A percentile compares a stretch with the other conserved stretches of the same genome.
Evolutionary conservation across 768 basidiomycete species (phyloP).

Genomic region (Mrakia frigida): DNA sequence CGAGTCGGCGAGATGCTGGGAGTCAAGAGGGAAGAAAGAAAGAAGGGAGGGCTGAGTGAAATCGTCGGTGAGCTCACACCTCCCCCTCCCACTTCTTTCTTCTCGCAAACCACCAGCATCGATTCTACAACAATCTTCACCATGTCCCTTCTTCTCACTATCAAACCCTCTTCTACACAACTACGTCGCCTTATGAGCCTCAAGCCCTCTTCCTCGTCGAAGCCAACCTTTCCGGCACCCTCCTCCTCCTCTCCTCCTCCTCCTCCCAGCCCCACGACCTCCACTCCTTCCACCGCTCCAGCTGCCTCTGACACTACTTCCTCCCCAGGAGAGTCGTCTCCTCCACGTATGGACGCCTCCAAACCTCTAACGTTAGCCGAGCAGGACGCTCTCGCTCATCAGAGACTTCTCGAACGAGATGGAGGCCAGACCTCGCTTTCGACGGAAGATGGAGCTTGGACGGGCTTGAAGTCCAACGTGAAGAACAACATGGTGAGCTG

Average conservation of each 20-base stretch:
- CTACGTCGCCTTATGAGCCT: not conserved
- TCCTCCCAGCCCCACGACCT: not conserved
- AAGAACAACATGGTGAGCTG: constrained; percentile 11
- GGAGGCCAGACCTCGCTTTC: not conserved
- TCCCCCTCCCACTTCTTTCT: not conserved
- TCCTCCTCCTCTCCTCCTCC: not conserved
- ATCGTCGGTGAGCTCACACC: not conserved
- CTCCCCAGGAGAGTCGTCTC: not conserved
- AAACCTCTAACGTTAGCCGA: not conserved
- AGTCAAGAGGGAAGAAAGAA: not conserved
- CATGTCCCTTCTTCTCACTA: not conserved
- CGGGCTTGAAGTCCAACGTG: not conserved
- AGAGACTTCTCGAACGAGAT: not conserved
- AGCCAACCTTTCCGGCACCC: too few species aligned
- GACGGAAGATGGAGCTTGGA: not conserved
- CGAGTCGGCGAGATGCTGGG: too few species aligned
- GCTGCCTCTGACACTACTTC: not conserved
- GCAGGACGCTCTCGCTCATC: not conserved
- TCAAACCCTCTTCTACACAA: not conserved
- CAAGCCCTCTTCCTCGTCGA: not conserved
- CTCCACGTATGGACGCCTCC: not conserved
- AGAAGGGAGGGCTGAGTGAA: not conserved
- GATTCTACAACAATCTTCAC: not conserved
- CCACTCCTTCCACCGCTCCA: not conserved
- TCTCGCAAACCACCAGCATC: not conserved